Conservation (phyloP, 768 basidiomycete genomes). For the Rhodotorula toruloides region DNA sequence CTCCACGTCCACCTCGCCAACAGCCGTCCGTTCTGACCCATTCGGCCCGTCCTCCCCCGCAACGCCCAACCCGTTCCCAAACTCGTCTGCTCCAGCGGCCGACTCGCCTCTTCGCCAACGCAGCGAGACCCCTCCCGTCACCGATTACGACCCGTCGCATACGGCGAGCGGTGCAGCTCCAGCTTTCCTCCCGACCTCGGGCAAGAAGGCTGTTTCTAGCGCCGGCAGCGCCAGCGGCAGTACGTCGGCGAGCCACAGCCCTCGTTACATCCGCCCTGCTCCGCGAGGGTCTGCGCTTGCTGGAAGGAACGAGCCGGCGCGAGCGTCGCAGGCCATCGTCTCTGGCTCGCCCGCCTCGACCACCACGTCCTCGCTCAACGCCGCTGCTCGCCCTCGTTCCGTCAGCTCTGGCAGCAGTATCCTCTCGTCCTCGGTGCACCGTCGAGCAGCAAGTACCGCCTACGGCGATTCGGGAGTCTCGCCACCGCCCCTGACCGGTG, state of each 20-base stretch:
- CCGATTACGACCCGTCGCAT: constrained; percentile 32
- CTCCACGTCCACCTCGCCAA: constrained; percentile 6
- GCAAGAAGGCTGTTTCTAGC: constrained; percentile 2
- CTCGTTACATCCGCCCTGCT: constrained; percentile 16
- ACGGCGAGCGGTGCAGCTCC: constrained; percentile 13
- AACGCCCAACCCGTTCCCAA: constrained; percentile 11
- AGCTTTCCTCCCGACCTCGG: constrained; percentile 30
- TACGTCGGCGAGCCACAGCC: background rate
- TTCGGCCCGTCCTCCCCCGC: background rate
- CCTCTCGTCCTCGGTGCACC: constrained; percentile 29
- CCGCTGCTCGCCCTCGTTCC: constrained; percentile 14
- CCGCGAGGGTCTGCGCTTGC: background rate
- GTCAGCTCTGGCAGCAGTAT: constrained; percentile 24
- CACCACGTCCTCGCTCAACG: constrained; percentile 11
- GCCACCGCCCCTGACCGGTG: background rate
- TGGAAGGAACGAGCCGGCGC: background rate
- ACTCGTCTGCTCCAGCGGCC: background rate
- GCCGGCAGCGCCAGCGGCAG: background rate
- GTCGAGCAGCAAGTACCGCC: background rate
- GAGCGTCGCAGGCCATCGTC: background rate
- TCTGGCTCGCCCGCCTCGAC: constrained; percentile 32
- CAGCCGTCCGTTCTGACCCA: constrained; percentile 9
- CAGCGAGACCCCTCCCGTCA: background rate
- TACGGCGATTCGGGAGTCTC: background rate
- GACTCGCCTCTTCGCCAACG: background rate